Evolutionary conservation across 129 eudicot genomes (phyloP).

Genomic region (Pulicaria dysenterica): DNA sequence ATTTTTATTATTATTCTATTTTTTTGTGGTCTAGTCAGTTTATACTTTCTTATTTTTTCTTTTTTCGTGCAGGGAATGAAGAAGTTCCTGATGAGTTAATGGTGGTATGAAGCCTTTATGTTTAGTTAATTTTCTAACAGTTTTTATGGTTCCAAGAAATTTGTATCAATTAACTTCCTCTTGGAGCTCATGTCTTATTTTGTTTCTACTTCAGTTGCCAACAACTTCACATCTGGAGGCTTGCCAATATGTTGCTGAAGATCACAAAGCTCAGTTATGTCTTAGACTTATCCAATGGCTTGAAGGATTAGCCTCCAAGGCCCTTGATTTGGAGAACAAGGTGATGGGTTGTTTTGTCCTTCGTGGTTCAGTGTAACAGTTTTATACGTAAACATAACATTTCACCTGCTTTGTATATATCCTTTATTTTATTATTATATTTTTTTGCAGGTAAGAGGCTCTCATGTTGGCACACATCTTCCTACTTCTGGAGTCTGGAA

Average conservation of each 20-base stretch:
- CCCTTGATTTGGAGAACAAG: slow-evolving; percentile 93
- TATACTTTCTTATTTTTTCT: not conserved
- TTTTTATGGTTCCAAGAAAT: not conserved
- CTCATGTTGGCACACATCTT: slow-evolving; percentile 95
- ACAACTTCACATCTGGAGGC: slow-evolving; percentile 95
- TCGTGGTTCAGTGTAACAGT: too few species aligned
- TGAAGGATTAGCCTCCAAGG: slow-evolving; percentile 88
- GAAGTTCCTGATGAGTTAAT: slow-evolving; percentile 70
- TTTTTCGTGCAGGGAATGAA: slow-evolving; percentile 63
- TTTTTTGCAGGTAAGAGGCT: slow-evolving; percentile 75
- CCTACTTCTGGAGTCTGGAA: slow-evolving; percentile 98
- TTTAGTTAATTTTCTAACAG: slow-evolving; percentile 6
- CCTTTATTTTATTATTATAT: not conserved
- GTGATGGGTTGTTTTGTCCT: slow-evolving; percentile 32
- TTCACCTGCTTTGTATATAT: not conserved
- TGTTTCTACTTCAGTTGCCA: slow-evolving; percentile 57
- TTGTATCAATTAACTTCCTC: slow-evolving; percentile 9
- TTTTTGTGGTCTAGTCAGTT: not conserved
- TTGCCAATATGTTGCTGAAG: slow-evolving; percentile 73
- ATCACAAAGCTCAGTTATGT: slow-evolving; percentile 87
- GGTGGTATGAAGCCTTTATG: slow-evolving; percentile 51
- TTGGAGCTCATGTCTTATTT: not conserved
- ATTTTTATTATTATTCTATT: not conserved
- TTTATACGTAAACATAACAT: too few species aligned
- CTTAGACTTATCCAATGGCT: slow-evolving; percentile 97